Evolutionary conservation across 2,329 filamentous ascomycete genomes (phyloP), one percentile per base, ranked within the genome.

Genomic region (Colletotrichum falcatum): DNA sequence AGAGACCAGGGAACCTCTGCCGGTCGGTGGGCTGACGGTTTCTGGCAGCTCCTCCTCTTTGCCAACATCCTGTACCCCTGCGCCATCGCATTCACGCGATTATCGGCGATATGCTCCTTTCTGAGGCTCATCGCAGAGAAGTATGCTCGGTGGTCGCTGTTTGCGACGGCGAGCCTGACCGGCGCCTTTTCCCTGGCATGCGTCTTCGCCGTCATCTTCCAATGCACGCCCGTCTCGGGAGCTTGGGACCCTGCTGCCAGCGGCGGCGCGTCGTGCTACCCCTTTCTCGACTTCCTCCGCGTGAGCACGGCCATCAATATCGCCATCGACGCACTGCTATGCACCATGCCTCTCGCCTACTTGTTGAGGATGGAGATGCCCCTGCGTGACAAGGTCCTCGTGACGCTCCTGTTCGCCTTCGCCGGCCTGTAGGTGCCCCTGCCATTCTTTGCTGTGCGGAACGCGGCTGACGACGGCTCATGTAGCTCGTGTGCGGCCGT

Each of bases 351-450:
- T 0, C 68, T 80, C 44, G 77, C 75, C 18, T 74, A 74, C 20
- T 76, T 79, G 44, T 79, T 75, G 77, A 71, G 65, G 11, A 64
- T 79, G 54, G 73, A 74, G 20, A 66, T 79, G 26, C 74, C 78
- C 7, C 44, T 55, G 39, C 72, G 68, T 14, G 77, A 77, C 60
- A 77, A 76, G 61, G 30, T 77, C 2, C 71, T 76, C 20, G 72
- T 80, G 6, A 77, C 73, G 4, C 37, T 73, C 11, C 65, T 80
- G 35, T 79, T 80, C 55, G 63, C 76, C 2, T 64, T 76, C 8
- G 77, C 76, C 1, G 74, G 77, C n/a, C 72, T 80, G 78, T 79
- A 60, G 68, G 76, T 76, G 4, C 30, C 30, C n/a, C 1, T 3
- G 16, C 44, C 26, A n/a, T 49, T 16, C 5, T n/a, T 44, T 11